Evolutionary conservation across 1,139 yeast species (phyloP), one percentile per base, ranked within the genome.

Genomic region (Meyerozyma smithsonii): DNA sequence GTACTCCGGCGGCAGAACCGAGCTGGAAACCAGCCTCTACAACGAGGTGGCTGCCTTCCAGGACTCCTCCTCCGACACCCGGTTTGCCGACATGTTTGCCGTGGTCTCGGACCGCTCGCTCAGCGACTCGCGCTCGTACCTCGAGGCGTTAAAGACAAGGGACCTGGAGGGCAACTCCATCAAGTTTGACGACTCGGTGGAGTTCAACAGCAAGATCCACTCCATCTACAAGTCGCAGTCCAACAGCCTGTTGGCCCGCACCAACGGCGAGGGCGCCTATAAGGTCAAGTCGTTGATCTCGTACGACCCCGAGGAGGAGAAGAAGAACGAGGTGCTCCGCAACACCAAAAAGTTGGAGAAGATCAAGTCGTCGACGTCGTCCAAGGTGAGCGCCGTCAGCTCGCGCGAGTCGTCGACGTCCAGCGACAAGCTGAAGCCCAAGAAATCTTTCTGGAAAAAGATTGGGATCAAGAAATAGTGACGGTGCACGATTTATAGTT

Each of bases 221-320:
- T 53, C 63, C 24, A 65, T 66, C 24, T 67, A 66, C 46, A 49
- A 54, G 34, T 50, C 56, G 37, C 65, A 60, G 42, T 50, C 55
- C 18, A 38, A 30, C 21, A 14, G 34, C 20, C 34, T 33, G 36
- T 8, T 12, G 12, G 26, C 36, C 12, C 8, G 28, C 12, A 11
- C 36, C 11, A 40, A 39, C 11, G 43, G 36, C 12, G 55, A 47
- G n/a, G 47, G 52, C 10, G 59, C 66, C 36, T 69, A 69, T 55
- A 66, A 67, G 47, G 74, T 70, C n/a, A 64, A 62, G 40, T 66
- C 72, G 24, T 48, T 69, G 46, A 56, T 65, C 36, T 53, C 66
- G 35, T 61, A 63, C 44, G 59, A 58, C 38, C 68, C 54, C 11
- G 53, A 45, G 23, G 56, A 52, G 11, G 60, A 55, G 37, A 46